Conservation (phyloP, 2,329 filamentous ascomycete species). For the Monosporascus sp. region DNA sequence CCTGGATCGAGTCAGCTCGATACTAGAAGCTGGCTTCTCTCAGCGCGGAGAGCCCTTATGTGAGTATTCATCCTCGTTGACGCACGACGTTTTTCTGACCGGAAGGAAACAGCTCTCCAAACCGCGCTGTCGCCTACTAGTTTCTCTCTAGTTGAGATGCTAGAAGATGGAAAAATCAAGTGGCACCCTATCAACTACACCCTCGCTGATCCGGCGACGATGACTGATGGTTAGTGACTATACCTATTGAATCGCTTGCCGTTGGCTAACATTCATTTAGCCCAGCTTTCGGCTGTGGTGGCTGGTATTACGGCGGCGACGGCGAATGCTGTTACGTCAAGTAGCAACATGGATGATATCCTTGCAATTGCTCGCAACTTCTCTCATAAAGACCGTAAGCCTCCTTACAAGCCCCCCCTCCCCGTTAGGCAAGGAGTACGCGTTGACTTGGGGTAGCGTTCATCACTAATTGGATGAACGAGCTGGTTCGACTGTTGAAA, state of each 20-base stretch:
- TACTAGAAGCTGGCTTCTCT: slow-evolving; percentile 73
- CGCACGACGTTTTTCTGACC: not conserved
- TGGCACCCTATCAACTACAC: slow-evolving; percentile 54
- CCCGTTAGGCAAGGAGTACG: not conserved
- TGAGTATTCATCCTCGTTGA: slow-evolving; percentile 31
- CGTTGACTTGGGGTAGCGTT: slow-evolving; percentile 40
- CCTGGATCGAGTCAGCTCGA: slow-evolving; percentile 59
- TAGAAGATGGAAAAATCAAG: slow-evolving; percentile 53
- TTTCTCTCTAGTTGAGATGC: slow-evolving; percentile 54
- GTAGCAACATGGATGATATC: slow-evolving; percentile 63
- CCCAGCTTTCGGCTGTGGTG: slow-evolving; percentile 52
- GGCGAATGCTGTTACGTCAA: slow-evolving; percentile 40
- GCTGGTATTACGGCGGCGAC: slow-evolving; percentile 55
- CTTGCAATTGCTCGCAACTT: slow-evolving; percentile 60
- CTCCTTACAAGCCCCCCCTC: too few relatives aligned
- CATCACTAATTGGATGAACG: slow-evolving; percentile 57
- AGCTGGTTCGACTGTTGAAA: slow-evolving; percentile 65
- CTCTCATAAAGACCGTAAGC: slow-evolving; percentile 30
- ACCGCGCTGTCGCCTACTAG: slow-evolving; percentile 57
- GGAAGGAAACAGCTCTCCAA: slow-evolving; percentile 43
- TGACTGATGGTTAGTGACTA: slow-evolving; percentile 42
- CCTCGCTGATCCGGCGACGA: slow-evolving; percentile 42
- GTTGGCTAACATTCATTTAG: slow-evolving; percentile 31
- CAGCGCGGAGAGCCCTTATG: slow-evolving; percentile 63
- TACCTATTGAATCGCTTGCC: not conserved